A percentile compares a stretch with the other conserved stretches of the same genome.
phyloP scores from a whole-genome alignment of 2,329 filamentous ascomycete genomes.

The Hymenoscyphus albidus region DNA sequence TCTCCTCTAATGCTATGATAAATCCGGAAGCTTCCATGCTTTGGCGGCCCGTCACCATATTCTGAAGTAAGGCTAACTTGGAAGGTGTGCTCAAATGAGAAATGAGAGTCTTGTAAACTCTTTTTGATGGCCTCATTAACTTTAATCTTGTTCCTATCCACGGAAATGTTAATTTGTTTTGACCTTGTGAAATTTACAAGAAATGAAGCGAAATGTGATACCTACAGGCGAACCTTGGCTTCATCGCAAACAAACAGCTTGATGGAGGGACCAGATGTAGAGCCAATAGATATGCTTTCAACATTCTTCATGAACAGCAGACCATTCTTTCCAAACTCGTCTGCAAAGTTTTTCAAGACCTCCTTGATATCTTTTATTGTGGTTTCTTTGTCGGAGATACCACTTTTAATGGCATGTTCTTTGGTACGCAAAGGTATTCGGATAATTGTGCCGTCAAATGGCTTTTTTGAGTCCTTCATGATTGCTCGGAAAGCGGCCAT shows the following conservation, averaged over 20 bases:
- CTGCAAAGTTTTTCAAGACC: constrained; percentile 29
- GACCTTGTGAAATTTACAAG: background rate
- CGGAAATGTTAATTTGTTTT: background rate
- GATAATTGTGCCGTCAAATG: constrained; percentile 34
- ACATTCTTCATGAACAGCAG: constrained; percentile 36
- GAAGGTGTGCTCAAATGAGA: constrained; percentile 24
- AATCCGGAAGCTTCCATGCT: constrained; percentile 22
- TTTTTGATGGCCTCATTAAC: constrained; percentile 22
- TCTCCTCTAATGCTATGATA: constrained; percentile 32
- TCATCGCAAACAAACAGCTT: constrained; percentile 18
- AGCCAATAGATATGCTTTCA: constrained; percentile 24
- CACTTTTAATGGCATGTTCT: constrained; percentile 27
- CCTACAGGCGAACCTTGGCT: constrained; percentile 22
- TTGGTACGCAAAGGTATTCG: constrained; percentile 35
- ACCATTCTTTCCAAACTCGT: constrained; percentile 31
- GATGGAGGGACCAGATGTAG: constrained; percentile 11
- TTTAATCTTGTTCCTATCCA: constrained; percentile 20
- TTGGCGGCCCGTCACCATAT: constrained; percentile 1
- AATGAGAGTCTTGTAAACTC: constrained; percentile 10
- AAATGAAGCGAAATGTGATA: background rate
- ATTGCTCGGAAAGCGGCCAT: constrained; percentile 33
- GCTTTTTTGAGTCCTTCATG: constrained; percentile 18
- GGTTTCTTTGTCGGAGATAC: constrained; percentile 30
- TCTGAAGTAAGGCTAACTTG: constrained; percentile 13
- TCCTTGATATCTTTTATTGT: constrained; percentile 28